Evolutionary conservation across 768 basidiomycete species (phyloP), one percentile per base, ranked within the genome.

Genomic region (Calocera viscosa): DNA sequence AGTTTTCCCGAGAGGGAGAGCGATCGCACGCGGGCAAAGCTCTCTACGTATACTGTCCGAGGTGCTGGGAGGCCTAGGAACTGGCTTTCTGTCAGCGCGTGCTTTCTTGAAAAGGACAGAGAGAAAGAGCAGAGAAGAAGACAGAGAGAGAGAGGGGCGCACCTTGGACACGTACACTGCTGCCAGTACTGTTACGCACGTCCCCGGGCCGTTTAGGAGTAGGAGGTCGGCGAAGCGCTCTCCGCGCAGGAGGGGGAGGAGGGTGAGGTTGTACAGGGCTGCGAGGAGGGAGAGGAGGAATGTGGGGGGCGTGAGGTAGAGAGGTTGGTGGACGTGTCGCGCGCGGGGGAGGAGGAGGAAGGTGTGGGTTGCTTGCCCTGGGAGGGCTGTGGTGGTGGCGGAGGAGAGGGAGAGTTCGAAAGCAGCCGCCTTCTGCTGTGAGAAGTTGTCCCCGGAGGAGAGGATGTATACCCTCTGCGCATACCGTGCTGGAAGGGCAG

Each of bases 131-230:
- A 30, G 28, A 0, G 16, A 8, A 10, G n/a, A 14, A 26, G 28
- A 32, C 17, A 49, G 16, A 11, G 34, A 12, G 19, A 34, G 24
- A 24, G 49, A 26, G 24, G 26, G 30, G 53, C 53, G 53, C 16
- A 60, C 53, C 30, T 60, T 85, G 70, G 87, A 88, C 47, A 91
- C 67, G 73, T 85, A 87, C 16, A 85, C 82, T 0, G 89, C 85
- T 17, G 83, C 67, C 67, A 88, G 91, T 5, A 98, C 80, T 3
- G 88, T 78, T 35, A 94, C 84, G 74, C 91, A 94, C 5, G 95
- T 97, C 17, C 96, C 95, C 0, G 96, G 96, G 1, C 96, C 96
- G 75, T 98, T 98, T 32, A 98, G 76, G 64, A 99, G 77, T 63
- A 99, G 79, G 32, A 91, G 77, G 67, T 97, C 92, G 30, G 86